Base-by-base conservation (phyloP, 2,329 filamentous ascomycete genomes). In the Trichoderma semiorbis region DNA sequence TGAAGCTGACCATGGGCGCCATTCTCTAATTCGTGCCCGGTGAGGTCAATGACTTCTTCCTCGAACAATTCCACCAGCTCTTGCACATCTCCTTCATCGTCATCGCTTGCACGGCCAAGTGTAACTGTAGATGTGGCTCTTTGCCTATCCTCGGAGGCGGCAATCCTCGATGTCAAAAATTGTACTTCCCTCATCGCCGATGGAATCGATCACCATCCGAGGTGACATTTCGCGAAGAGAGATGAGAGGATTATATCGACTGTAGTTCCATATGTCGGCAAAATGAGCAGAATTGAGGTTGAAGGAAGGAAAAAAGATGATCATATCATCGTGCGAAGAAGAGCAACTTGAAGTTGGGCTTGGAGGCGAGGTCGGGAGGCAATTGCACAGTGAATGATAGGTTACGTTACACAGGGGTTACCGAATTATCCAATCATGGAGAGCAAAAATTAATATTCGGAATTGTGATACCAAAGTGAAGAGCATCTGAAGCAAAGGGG, bases 21-120 rank as follows among this genome's bases (percentile, higher is more conserved):
- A 36, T 71, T 72, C 4, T 72, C 71, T 4, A 73, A 50, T 14
- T 76, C 75, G 1, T 81, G 77, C 1, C 73, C 72, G 0, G 80
- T 82, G 4, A 83, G 77, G 43, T 83, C 80, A 28, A 83, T 80
- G 1, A 81, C 71, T 18, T 80, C 77, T 3, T 76, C 74, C 8
- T 71, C 69, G 14, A 76, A 73, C 8, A 74, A 11, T 7, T 62
- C 34, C 34, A 26, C 11, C 24, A 60, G 21, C 2, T 57, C 57
- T 10, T 69, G 57, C 11, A 21, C 55, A 7, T 53, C 66, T 10
- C 6, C 36, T 3, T 62, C 55, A 3, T 61, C 36, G 0, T 39
- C 69, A 5, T 21, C 60, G 7, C 66, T 24, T 1, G 67, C 53
- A 6, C 71, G 68, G 7, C 72, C 66, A 7, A 81, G 43, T 3